Percentiles rank a stretch among this genome's conserved stretches.
Evolutionary conservation across 2,329 filamentous ascomycete genomes (phyloP).

Genomic region (Cytospora piceae): DNA sequence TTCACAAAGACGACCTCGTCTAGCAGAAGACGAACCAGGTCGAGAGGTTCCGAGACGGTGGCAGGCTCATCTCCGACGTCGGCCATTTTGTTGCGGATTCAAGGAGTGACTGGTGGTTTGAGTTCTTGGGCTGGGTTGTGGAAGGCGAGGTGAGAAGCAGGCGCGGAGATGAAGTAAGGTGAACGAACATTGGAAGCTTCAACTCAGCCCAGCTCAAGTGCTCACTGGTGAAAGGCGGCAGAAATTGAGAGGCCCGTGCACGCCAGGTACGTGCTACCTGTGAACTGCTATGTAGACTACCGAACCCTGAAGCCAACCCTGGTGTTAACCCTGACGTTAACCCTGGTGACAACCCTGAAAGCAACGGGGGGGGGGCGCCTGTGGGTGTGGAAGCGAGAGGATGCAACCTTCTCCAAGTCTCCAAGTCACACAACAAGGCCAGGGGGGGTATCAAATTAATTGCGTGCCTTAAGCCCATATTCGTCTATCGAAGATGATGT

Average conservation of each 20-base stretch:
- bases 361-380: no score
- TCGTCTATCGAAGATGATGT: not conserved
- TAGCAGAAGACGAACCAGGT: slow-evolving; percentile 90
- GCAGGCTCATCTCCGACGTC: slow-evolving; percentile 75
- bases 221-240: slow-evolving; percentile 7
- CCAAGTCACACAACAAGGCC: not conserved
- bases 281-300: no score
- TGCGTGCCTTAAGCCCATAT: not conserved
- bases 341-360: no score
- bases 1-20: slow-evolving; percentile 98
- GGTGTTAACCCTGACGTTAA: no score
- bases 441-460: not conserved
- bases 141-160: not conserved
- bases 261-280: not conserved
- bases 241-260: slow-evolving; percentile 19
- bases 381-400: not conserved
- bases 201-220: not conserved
- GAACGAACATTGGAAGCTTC: not conserved
- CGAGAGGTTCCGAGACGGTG: slow-evolving; percentile 86
- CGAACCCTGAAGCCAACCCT: no score
- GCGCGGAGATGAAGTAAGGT: not conserved
- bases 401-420: slow-evolving; percentile 7
- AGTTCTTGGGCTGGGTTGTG: not conserved
- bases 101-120: slow-evolving; percentile 3
- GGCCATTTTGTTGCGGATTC: slow-evolving; percentile 64